phyloP scores from a whole-genome alignment of 1,139 yeast genomes.

The Williopsis jadinii region DNA sequence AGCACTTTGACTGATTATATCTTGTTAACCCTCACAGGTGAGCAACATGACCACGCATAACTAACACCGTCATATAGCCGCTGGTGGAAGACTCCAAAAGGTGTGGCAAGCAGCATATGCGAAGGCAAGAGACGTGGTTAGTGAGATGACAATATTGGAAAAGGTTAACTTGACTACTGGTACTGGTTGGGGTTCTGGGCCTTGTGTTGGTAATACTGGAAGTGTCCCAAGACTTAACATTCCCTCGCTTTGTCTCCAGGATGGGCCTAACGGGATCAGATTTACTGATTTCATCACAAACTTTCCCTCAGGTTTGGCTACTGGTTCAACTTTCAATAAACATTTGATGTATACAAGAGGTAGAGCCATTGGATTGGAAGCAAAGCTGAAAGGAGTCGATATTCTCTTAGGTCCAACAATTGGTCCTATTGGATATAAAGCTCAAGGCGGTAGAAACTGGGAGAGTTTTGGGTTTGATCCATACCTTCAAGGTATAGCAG shows the following conservation, averaged over 20 bases:
- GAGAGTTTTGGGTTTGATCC: constrained; percentile 64
- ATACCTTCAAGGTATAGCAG: constrained; percentile 50
- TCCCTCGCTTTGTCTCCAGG: constrained; percentile 54
- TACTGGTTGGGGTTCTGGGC: constrained; percentile 59
- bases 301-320: constrained; percentile 53
- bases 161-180: constrained; percentile 61
- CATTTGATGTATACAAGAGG: constrained; percentile 47
- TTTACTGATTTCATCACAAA: constrained; percentile 50
- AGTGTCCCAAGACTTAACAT: constrained; percentile 49
- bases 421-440: constrained; percentile 59
- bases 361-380: constrained; percentile 51
- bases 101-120: constrained; percentile 53
- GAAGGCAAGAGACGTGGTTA: constrained; percentile 45
- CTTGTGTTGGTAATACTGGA: constrained; percentile 61
- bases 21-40: too few species aligned
- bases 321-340: constrained; percentile 53
- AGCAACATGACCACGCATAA: not conserved
- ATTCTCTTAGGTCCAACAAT: constrained; percentile 51
- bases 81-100: constrained; percentile 23
- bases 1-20: too few species aligned
- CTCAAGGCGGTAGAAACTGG: constrained; percentile 62
- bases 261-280: constrained; percentile 60
- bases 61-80: constrained; percentile 11
- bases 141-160: constrained; percentile 49
- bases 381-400: constrained; percentile 48